Conservation (phyloP, 805 yeast genomes). For the Starmerella cellae region DNA sequence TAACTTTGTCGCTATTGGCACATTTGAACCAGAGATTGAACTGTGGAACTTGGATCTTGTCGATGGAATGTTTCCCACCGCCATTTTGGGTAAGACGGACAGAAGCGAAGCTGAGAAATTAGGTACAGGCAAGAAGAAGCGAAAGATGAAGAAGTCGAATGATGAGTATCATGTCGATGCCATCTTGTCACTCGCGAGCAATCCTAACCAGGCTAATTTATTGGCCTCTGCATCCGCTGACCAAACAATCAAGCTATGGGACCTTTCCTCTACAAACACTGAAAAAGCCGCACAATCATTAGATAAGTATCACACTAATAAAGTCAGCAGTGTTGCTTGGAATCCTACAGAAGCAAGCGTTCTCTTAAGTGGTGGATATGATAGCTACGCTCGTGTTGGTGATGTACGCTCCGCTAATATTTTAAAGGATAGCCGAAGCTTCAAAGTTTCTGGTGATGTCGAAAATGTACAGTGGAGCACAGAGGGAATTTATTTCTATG, state of each 20-base stretch:
- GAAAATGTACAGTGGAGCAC: slow-evolving; percentile 68
- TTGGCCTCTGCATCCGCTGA: slow-evolving; percentile 94
- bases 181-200: slow-evolving; percentile 73
- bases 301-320: slow-evolving; percentile 53
- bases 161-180: slow-evolving; percentile 90
- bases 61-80: slow-evolving; percentile 89
- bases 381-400: slow-evolving; percentile 54
- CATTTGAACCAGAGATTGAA: slow-evolving; percentile 95
- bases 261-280: slow-evolving; percentile 44
- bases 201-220: slow-evolving; percentile 65
- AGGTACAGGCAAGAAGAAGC: slow-evolving; percentile 30
- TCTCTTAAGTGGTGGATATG: slow-evolving; percentile 89
- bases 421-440: slow-evolving; percentile 42
- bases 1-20: slow-evolving; percentile 91
- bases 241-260: slow-evolving; percentile 91
- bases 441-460: slow-evolving; percentile 61
- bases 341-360: slow-evolving; percentile 39
- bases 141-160: slow-evolving; percentile 38
- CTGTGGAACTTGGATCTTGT: slow-evolving; percentile 89
- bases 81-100: slow-evolving; percentile 61
- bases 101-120: slow-evolving; percentile 25
- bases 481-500: slow-evolving; percentile 45
- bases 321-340: slow-evolving; percentile 84
- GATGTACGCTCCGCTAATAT: slow-evolving; percentile 71
- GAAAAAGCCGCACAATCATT: slow-evolving; percentile 64